Conservation (phyloP, 768 basidiomycete species). For the Suillus weaverae region DNA sequence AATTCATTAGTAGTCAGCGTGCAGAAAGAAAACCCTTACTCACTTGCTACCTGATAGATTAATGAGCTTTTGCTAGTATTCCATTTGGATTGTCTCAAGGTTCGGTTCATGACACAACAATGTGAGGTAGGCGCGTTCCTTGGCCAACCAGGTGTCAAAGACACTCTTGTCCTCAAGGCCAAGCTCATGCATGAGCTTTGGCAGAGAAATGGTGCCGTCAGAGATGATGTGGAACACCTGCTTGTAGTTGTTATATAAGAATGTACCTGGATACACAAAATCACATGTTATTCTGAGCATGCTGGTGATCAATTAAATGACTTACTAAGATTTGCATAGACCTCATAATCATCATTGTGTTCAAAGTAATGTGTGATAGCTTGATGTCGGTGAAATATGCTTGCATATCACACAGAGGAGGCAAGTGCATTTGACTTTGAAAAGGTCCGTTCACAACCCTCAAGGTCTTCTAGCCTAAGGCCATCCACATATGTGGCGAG, state of each 20-base stretch:
- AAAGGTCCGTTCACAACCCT: conserved; percentile 21
- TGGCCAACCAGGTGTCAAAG: conserved; percentile 12
- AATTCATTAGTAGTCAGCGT: neutral
- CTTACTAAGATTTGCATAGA: conserved; percentile 7
- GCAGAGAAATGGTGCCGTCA: neutral
- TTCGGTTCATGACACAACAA: conserved; percentile 8
- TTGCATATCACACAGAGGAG: conserved; percentile 12
- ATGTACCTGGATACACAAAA: conserved; percentile 1
- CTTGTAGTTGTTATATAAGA: conserved; percentile 25
- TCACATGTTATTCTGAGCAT: too few relatives aligned
- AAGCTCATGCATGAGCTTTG: conserved; percentile 10
- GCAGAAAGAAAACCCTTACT: neutral
- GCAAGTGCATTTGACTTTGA: conserved; percentile 19
- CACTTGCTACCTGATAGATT: conserved; percentile 11
- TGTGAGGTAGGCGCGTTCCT: conserved; percentile 12
- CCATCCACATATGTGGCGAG: conserved; percentile 18
- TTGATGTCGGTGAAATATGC: conserved; percentile 22
- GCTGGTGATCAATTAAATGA: too few relatives aligned
- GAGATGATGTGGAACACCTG: conserved; percentile 25
- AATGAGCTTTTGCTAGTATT: conserved; percentile 16
- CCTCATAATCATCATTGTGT: neutral
- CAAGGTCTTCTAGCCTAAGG: conserved; percentile 21
- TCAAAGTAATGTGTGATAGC: neutral
- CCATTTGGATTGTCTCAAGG: neutral
- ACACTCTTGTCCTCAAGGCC: conserved; percentile 3